These are phyloP conservation scores for Clavulina sp. DNA, from an alignment of 768 basidiomycete genomes.

Conservation along the genomic window DNA sequence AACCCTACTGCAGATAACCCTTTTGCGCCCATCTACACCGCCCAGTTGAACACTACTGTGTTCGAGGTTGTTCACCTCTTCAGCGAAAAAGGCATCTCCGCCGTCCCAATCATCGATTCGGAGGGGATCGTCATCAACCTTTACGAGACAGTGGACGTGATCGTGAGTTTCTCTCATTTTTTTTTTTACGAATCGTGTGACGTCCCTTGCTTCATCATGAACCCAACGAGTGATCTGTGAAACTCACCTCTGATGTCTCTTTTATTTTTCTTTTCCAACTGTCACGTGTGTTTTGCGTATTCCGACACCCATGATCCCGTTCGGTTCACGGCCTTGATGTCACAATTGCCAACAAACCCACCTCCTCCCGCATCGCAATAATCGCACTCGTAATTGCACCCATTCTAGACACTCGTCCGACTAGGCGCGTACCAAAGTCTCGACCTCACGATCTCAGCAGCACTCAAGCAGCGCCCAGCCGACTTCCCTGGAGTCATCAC, in stretches of 20 bases:
- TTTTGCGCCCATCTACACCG: conserved; percentile 82
- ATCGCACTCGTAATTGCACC: too few species aligned
- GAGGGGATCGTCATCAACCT: conserved; percentile 87
- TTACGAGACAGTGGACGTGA: conserved; percentile 98
- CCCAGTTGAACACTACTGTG: conserved; percentile 76
- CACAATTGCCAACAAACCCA: too few species aligned
- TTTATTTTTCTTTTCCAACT: background rate
- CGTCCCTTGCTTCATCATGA: too few species aligned
- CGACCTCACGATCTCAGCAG: conserved; percentile 84
- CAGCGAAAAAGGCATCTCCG: conserved; percentile 84
- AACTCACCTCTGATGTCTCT: background rate
- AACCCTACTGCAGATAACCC: conserved; percentile 40
- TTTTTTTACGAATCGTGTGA: background rate
- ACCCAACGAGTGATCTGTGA: background rate
- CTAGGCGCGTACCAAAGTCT: conserved; percentile 91
- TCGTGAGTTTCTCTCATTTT: conserved; percentile 38
- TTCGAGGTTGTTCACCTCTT: conserved; percentile 99
- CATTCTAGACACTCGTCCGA: conserved; percentile 69
- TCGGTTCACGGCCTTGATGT: too few species aligned
- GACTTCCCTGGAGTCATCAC: conserved; percentile 97
- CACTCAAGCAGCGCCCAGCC: conserved; percentile 74
- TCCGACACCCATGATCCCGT: background rate
- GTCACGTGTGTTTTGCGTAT: background rate
- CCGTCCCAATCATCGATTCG: conserved; percentile 89
- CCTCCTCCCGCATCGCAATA: background rate